Evolutionary conservation across 345 rosid genomes (phyloP).

Genomic region (Odontarrhena argentea): DNA sequence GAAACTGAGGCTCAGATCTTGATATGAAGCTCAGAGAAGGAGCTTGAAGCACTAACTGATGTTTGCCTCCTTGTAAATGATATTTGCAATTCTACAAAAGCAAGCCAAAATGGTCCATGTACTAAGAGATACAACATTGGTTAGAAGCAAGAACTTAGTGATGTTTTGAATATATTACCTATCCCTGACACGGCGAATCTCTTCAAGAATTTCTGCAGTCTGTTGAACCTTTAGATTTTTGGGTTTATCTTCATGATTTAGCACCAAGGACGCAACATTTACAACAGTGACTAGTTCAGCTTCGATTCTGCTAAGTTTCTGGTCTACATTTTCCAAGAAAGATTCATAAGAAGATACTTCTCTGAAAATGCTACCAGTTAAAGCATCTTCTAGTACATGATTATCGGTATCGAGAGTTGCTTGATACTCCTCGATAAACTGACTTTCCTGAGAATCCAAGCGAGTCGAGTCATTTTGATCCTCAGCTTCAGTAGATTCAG

Average conservation of each 20-base stretch:
- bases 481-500: conserved; percentile 36
- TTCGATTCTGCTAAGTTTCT: conserved; percentile 64
- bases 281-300: conserved; percentile 63
- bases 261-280: conserved; percentile 58
- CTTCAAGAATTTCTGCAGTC: conserved; percentile 63
- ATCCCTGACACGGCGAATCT: conserved; percentile 52
- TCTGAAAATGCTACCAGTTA: conserved; percentile 34
- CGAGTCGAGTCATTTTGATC: conserved; percentile 23
- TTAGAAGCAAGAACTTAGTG: conserved; percentile 4
- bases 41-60: conserved; percentile 22
- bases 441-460: conserved; percentile 33
- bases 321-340: conserved; percentile 64
- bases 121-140: conserved; percentile 1
- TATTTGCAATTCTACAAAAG: conserved; percentile 35
- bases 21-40: conserved; percentile 11
- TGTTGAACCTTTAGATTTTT: conserved; percentile 62
- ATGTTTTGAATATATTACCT: conserved; percentile 47
- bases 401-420: conserved; percentile 31
- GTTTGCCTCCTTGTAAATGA: conserved; percentile 32
- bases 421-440: conserved; percentile 35
- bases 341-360: conserved; percentile 57
- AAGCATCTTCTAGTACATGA: conserved; percentile 39
- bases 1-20: conserved; percentile 12
- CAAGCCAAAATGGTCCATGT: background rate
- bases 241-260: conserved; percentile 53